Conservation (phyloP, 2,329 filamentous ascomycete species). For the Alternaria infectoria region DNA sequence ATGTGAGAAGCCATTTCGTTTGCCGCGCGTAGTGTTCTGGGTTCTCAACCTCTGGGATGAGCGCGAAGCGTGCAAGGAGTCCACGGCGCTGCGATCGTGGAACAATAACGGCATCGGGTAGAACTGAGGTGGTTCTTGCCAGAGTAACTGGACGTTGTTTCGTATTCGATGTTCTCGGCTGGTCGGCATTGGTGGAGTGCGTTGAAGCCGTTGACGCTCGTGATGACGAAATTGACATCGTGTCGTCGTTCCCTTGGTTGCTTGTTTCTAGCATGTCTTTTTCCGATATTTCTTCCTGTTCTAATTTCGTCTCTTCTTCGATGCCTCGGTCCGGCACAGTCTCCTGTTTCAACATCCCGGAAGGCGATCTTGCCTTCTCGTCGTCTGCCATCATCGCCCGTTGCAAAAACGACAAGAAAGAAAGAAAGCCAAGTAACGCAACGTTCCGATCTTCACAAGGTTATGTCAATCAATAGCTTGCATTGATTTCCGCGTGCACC, state of each 20-base stretch:
- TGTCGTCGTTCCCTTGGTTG: slow-evolving; percentile 16
- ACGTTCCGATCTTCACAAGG: neutral
- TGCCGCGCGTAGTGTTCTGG: slow-evolving; percentile 74
- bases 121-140: slow-evolving; percentile 40
- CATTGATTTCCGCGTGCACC: slow-evolving; percentile 2
- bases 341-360: neutral
- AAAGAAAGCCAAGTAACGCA: neutral
- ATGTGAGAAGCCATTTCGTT: slow-evolving; percentile 85
- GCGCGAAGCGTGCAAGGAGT: slow-evolving; percentile 70
- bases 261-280: slow-evolving; percentile 12
- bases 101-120: slow-evolving; percentile 54
- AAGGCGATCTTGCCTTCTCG: neutral
- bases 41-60: slow-evolving; percentile 80
- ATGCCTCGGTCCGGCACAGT: neutral
- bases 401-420: neutral
- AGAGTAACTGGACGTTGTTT: slow-evolving; percentile 25
- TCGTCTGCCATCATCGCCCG: neutral
- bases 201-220: slow-evolving; percentile 29
- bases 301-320: neutral
- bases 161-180: neutral
- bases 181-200: slow-evolving; percentile 17
- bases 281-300: neutral
- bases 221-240: slow-evolving; percentile 31
- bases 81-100: slow-evolving; percentile 68
- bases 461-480: neutral